phyloP scores from a whole-genome alignment of 208 protist genomes.

The Leishmania guyanensis region DNA sequence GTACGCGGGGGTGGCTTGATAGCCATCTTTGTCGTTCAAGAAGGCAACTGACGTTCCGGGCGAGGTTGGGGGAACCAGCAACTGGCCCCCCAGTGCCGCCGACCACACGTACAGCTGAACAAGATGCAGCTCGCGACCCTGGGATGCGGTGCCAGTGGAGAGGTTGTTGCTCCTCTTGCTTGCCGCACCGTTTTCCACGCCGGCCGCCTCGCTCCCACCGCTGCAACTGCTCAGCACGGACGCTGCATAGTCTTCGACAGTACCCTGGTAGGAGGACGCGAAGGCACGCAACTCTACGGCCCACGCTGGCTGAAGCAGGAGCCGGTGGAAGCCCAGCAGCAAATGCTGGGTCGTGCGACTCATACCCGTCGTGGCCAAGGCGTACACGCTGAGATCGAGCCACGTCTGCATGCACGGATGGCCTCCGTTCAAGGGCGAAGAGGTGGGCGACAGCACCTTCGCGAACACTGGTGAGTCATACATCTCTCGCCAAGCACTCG shows the following conservation, averaged over 20 bases:
- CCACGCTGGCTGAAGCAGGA: constrained; percentile 35
- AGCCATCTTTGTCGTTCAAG: constrained; percentile 21
- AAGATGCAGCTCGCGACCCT: constrained; percentile 15
- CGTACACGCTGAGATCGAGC: constrained; percentile 28
- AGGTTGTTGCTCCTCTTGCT: not conserved
- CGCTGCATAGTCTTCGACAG: constrained; percentile 25
- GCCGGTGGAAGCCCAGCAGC: constrained; percentile 29
- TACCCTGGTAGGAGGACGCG: constrained; percentile 21
- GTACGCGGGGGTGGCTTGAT: constrained; percentile 13
- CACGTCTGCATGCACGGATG: constrained; percentile 25
- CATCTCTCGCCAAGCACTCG: constrained; percentile 22
- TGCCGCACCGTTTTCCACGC: not conserved
- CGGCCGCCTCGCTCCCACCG: not conserved
- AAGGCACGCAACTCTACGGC: constrained; percentile 34
- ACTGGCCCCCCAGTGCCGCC: constrained; percentile 39
- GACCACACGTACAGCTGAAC: constrained; percentile 35
- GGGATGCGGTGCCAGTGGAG: not conserved
- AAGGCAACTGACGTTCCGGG: constrained; percentile 18
- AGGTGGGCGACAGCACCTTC: constrained; percentile 5
- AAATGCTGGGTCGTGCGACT: constrained; percentile 34
- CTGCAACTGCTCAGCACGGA: constrained; percentile 3
- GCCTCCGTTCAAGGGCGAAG: constrained; percentile 6
- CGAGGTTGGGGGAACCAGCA: constrained; percentile 21
- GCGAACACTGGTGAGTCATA: constrained; percentile 31
- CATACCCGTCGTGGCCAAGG: constrained; percentile 32